phyloP scores from a whole-genome alignment of 306 rosid species.

The Cucurbita maxima region DNA sequence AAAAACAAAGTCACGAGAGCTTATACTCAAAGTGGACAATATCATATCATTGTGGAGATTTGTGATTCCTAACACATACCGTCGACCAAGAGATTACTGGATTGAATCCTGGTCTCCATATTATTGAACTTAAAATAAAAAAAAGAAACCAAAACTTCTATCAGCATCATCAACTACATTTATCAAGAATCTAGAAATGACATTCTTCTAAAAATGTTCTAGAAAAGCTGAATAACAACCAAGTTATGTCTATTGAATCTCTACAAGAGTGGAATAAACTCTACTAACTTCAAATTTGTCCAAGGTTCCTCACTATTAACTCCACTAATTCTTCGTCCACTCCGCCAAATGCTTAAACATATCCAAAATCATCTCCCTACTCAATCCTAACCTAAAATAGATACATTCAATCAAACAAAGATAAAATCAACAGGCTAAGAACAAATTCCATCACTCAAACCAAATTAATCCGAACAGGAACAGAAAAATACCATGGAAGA shows the following conservation, averaged over 20 bases:
- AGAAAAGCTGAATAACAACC: neutral
- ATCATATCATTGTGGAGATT: too few species aligned
- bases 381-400: neutral
- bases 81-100: too few species aligned
- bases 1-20: too few species aligned
- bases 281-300: neutral
- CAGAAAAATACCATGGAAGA: slow-evolving; percentile 42
- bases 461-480: neutral
- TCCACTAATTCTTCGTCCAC: neutral
- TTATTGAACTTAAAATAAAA: too few species aligned
- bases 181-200: neutral
- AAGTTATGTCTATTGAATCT: neutral
- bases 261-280: neutral
- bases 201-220: neutral
- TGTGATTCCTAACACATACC: too few species aligned
- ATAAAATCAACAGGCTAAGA: neutral
- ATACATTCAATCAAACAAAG: neutral
- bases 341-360: neutral
- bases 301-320: neutral
- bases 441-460: neutral
- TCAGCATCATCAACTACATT: neutral
- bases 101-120: too few species aligned
- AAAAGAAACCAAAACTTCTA: neutral
- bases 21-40: too few species aligned
- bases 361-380: neutral